phyloP scores from a whole-genome alignment of 2,329 filamentous ascomycete genomes.

The Penicillium sp. region DNA sequence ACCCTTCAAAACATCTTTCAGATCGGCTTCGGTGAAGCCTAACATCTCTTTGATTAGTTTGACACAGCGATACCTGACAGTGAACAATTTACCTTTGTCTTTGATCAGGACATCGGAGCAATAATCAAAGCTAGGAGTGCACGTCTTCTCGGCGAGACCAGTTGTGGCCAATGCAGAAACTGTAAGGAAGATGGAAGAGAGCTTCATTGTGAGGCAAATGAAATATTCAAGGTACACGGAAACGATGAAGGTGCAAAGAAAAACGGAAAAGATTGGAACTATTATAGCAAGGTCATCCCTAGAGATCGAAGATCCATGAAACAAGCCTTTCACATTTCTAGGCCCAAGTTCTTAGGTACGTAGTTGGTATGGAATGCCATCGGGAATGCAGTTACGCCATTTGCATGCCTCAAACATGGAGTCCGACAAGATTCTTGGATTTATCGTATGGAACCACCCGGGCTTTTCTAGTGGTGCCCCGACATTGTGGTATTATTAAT shows the following conservation, averaged over 20 bases:
- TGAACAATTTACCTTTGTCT: constrained; percentile 24
- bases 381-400: constrained; percentile 14
- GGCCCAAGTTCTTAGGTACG: neutral
- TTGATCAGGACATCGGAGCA: constrained; percentile 28
- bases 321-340: constrained; percentile 6
- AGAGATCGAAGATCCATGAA: neutral
- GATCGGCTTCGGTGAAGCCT: constrained; percentile 30
- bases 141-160: constrained; percentile 27
- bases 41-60: neutral
- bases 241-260: neutral
- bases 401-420: constrained; percentile 1
- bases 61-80: neutral
- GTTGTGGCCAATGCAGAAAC: constrained; percentile 16
- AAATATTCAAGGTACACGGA: neutral
- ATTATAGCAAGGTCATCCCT: neutral
- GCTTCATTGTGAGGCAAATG: constrained; percentile 20
- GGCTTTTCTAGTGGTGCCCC: too few species aligned
- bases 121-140: constrained; percentile 36
- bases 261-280: neutral
- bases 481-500: too few species aligned
- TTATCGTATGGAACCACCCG: neutral
- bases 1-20: constrained; percentile 26
- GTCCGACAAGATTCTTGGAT: neutral
- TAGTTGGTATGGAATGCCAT: constrained; percentile 3
- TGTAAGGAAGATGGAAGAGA: constrained; percentile 20